A percentile compares a stretch with the other conserved stretches of the same genome.
Evolutionary conservation across 2,329 filamentous ascomycete species (phyloP).

Genomic region (Periconia sp.): DNA sequence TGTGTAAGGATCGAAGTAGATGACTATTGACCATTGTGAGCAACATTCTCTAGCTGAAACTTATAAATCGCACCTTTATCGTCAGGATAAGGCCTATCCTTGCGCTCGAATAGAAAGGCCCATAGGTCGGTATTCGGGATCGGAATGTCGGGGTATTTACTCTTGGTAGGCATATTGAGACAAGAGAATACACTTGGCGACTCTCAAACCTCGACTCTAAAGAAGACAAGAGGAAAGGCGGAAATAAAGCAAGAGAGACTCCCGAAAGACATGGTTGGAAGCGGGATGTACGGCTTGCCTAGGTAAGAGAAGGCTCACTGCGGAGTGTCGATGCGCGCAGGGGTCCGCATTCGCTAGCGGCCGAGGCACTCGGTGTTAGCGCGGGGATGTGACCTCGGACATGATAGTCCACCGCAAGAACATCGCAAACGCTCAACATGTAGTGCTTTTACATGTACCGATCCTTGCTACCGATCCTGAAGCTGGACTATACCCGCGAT

Average conservation of each 20-base stretch:
- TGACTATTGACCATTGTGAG: slow-evolving; percentile 59
- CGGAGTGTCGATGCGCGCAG: slow-evolving; percentile 22
- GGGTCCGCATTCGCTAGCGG: slow-evolving; percentile 13
- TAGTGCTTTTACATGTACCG: slow-evolving; percentile 1
- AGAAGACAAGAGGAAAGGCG: slow-evolving; percentile 7
- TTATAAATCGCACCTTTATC: slow-evolving; percentile 73
- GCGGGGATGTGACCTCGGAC: slow-evolving; percentile 9
- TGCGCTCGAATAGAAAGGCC: slow-evolving; percentile 76
- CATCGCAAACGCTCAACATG: slow-evolving; percentile 1
- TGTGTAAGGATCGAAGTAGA: slow-evolving; percentile 78
- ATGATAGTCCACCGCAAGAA: no score
- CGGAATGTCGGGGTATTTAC: slow-evolving; percentile 67
- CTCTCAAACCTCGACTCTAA: not conserved
- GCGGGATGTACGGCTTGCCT: slow-evolving; percentile 8
- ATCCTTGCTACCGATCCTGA: not conserved
- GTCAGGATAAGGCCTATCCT: slow-evolving; percentile 69
- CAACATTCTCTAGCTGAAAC: not conserved
- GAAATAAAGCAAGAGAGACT: slow-evolving; percentile 5
- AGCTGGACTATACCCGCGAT: slow-evolving; percentile 21
- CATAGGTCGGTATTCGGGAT: slow-evolving; percentile 81
- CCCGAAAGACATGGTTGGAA: not conserved
- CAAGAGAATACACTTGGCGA: not conserved
- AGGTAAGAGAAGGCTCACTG: slow-evolving; percentile 13
- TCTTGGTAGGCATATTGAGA: slow-evolving; percentile 71
- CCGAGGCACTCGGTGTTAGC: slow-evolving; percentile 10